These are phyloP conservation scores for Hyaloperonospora arabidopsidis DNA, from an alignment of 352 stramenopile genomes.

Conservation along the genomic window DNA sequence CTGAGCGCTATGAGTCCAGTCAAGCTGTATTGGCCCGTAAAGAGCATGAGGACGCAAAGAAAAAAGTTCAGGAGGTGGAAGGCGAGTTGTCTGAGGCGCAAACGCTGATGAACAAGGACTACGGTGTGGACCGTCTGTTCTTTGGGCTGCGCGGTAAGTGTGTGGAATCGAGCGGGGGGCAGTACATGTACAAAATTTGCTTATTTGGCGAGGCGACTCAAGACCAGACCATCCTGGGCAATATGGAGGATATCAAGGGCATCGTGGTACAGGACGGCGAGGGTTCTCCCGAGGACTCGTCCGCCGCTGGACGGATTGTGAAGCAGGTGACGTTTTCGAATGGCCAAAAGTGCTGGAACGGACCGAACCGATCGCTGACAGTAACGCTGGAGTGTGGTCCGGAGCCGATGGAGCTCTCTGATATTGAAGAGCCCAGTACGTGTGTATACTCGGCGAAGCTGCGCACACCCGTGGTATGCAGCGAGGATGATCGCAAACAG, in stretches of 20 bases:
- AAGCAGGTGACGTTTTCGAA: constrained; percentile 48
- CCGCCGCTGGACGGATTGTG: constrained; percentile 9
- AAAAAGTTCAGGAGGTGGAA: constrained; percentile 32
- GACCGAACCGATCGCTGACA: constrained; percentile 67
- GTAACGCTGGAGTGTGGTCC: constrained; percentile 67
- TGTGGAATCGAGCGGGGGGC: constrained; percentile 46
- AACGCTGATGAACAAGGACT: constrained; percentile 39
- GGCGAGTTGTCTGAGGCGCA: constrained; percentile 30
- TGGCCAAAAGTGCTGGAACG: constrained; percentile 85
- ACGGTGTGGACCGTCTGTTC: constrained; percentile 56
- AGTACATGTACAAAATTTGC: constrained; percentile 86
- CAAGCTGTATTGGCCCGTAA: constrained; percentile 44
- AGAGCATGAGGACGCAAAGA: constrained; percentile 33
- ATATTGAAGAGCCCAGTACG: constrained; percentile 76
- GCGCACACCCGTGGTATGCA: constrained; percentile 67
- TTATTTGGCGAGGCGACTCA: constrained; percentile 81
- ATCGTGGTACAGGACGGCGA: constrained; percentile 1
- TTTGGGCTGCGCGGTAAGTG: constrained; percentile 66
- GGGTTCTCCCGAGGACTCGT: constrained; percentile 1
- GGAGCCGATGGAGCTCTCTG: constrained; percentile 50
- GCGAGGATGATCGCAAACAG: constrained; percentile 25
- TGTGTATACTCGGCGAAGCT: constrained; percentile 84
- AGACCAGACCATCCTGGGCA: constrained; percentile 64
- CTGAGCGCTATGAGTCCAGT: constrained; percentile 35
- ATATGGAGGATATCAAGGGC: constrained; percentile 40